phyloP scores from a whole-genome alignment of 2,329 filamentous ascomycete species.

The Oidium heveae region DNA sequence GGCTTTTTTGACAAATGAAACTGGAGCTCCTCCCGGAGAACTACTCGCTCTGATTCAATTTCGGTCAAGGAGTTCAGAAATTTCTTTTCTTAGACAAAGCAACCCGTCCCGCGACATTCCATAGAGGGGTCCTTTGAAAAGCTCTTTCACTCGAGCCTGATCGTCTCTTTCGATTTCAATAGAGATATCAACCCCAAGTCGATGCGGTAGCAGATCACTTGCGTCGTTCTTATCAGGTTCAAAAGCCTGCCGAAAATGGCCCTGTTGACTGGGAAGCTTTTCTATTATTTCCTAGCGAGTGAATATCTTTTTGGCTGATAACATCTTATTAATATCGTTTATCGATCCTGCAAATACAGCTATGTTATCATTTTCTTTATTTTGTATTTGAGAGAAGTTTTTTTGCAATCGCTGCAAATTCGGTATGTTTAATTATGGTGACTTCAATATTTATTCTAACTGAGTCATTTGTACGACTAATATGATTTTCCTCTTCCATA shows the following conservation, averaged over 20 bases:
- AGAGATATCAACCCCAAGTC: background rate
- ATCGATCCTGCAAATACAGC: background rate
- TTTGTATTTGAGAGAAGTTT: background rate
- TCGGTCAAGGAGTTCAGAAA: background rate
- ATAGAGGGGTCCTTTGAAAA: background rate
- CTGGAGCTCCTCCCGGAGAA: background rate
- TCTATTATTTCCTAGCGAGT: background rate
- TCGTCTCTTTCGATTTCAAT: background rate
- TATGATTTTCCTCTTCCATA: background rate
- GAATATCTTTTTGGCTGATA: background rate
- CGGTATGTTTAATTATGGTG: background rate
- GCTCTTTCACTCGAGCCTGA: background rate
- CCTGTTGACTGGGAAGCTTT: background rate
- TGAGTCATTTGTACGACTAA: background rate
- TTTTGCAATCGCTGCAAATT: background rate
- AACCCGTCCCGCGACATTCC: background rate
- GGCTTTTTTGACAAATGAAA: background rate
- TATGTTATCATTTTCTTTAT: background rate
- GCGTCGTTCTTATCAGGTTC: background rate
- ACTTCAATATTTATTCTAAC: background rate
- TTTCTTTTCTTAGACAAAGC: background rate
- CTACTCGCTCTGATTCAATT: background rate
- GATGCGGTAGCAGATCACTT: background rate
- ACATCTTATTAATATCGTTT: constrained; percentile 1
- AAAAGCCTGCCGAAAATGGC: background rate